Evolutionary conservation across 1,284 basidiomycete species (phyloP), one percentile per base, ranked within the genome.

Genomic region (Fistulina hepatica): DNA sequence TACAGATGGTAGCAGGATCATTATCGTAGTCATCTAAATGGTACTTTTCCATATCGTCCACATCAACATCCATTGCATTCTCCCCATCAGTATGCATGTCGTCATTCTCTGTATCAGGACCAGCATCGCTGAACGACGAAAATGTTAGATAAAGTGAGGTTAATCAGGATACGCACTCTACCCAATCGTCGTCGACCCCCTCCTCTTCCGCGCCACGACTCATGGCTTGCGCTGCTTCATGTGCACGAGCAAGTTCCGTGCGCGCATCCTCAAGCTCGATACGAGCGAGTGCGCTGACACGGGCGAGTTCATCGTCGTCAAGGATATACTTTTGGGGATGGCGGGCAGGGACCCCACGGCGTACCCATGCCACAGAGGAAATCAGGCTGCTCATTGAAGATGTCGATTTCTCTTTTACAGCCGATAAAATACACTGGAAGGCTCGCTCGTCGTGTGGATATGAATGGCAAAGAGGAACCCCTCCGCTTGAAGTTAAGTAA

Each of bases 1-100:
- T 63, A 62, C 84, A 70, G 27, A 71, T 66, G 39, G 75, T 64
- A 41, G 66, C 70, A 30, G 72, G 73, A 50, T 97, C 91, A 31
- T 97, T 68, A 54, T 95, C 95, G 53, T 98, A 99, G 30, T 84
- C 76, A 55, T 98, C 93, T 45, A 98, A 62, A 47, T 94, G 84
- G 61, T 97, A 99, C 46, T 90, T 67, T 0, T 81, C 74, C n/a
- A 99, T 63, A 58, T 92, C 91, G 47, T 91, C 62, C 26, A 60
- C 60, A 54, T 82, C 80, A 34, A 82, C 69, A 38, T 76, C 76
- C 73, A 83, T 82, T 31, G 74, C 65, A 50, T 76, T 70, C 51
- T 73, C 65, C 46, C 76, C 71, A 50, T 68, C 67, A 44, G 57
- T 61, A 48, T 63, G 59, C 59, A 63, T 66, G 49, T 45, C 37